A percentile compares a stretch with the other conserved stretches of the same genome.
These are phyloP conservation scores for Leucogyrophana mollusca DNA, from an alignment of 768 basidiomycete species.

Conservation along the genomic window DNA sequence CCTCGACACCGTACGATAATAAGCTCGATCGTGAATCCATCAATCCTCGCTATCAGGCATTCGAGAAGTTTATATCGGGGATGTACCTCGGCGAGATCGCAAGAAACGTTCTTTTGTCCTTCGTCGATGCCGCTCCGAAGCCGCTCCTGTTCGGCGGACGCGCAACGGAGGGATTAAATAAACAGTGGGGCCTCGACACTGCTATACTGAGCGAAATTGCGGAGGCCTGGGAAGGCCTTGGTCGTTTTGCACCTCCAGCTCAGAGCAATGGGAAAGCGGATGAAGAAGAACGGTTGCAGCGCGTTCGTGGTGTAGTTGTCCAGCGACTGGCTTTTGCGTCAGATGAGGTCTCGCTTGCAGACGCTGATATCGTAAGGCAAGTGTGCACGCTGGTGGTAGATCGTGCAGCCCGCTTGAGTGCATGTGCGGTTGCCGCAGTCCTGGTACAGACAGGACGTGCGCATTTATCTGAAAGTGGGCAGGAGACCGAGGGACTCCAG, in stretches of 20 bases:
- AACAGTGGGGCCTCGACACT: constrained; percentile 93
- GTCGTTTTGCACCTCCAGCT: constrained; percentile 26
- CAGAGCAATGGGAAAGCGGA: constrained; percentile 1
- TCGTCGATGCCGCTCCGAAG: constrained; percentile 74
- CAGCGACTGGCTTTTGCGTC: constrained; percentile 55
- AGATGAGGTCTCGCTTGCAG: constrained; percentile 53
- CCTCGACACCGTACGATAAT: constrained; percentile 88
- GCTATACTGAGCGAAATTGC: constrained; percentile 88
- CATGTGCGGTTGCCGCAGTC: constrained; percentile 83
- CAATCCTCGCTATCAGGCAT: constrained; percentile 90
- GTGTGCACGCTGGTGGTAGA: constrained; percentile 73
- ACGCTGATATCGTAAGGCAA: constrained; percentile 82
- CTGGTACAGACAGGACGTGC: constrained; percentile 79
- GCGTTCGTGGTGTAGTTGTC: constrained; percentile 59
- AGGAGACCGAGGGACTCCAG: constrained; percentile 7
- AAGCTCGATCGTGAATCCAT: constrained; percentile 91
- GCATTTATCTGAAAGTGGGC: constrained; percentile 41
- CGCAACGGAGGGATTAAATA: constrained; percentile 70
- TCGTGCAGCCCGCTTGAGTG: constrained; percentile 82
- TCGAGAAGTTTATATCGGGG: constrained; percentile 98
- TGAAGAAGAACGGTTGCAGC: constrained; percentile 40
- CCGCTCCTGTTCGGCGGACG: constrained; percentile 80
- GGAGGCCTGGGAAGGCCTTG: constrained; percentile 62
- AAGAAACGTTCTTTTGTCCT: constrained; percentile 78
- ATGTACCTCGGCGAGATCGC: constrained; percentile 98